Base-by-base conservation (phyloP, 768 basidiomycete species). In the Leccinum aurantiacum region DNA sequence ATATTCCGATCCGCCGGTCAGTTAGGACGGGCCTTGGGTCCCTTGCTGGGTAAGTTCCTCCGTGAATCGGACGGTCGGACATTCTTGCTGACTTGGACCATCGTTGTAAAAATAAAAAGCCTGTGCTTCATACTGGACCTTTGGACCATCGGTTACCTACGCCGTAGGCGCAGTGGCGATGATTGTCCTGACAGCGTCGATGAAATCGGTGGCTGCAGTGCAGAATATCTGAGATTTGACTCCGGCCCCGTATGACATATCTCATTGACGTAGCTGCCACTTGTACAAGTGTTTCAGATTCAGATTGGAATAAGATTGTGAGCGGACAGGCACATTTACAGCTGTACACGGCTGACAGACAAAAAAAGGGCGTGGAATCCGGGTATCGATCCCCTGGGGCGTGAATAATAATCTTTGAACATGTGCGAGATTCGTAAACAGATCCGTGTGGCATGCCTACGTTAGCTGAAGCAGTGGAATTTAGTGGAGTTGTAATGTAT, bases 1-100 rank as follows among this genome's bases (percentile, higher is more conserved):
- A 68, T 82, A 59, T 97, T 96, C 76, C 84, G 95, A 55, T 95
- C 92, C 7, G 85, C 90, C n/a, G 96, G 96, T 19, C 96, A 98
- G 71, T 82, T 98, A 44, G 96, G 96, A 4, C 84, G 96, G 59
- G 95, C 96, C 4, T 78, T 97, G 38, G 96, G 96, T 0, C 96
- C 96, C 5, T 72, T 98, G 5, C 78, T 95, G n/a, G 93, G 93
- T 86, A 74, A 53, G 86, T 67, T 37, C 57, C 51, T 67, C 33
- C 37, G 22, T 59, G 33, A 49, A 14, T 61, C 14, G 46, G 22
- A 52, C 29, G 19, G 14, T 33, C 1, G 33, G 14, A 13, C 49
- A 51, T 47, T 47, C 54, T 46, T 51, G 59, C 59, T 70, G 54
- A 68, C 10, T 57, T 65, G 35, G 49, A 19, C 33, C 3, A 53